phyloP scores from a whole-genome alignment of 495 filamentous ascomycete genomes.

The Rostrohypoxylon terebratum region DNA sequence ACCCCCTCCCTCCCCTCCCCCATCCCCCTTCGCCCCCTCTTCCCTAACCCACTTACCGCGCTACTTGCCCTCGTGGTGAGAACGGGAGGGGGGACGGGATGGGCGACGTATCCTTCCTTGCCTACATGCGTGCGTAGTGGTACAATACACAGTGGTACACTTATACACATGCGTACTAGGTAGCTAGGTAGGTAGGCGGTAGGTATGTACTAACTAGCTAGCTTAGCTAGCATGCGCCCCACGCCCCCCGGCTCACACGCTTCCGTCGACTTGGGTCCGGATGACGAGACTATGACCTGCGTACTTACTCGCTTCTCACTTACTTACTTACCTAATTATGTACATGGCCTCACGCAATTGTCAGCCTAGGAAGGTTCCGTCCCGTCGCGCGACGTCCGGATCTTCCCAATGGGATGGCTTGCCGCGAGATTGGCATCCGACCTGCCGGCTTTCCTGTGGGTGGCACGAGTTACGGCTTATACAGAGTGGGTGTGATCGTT shows the following conservation, averaged over 20 bases:
- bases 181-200: background rate
- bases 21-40: no score
- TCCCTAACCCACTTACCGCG: background rate
- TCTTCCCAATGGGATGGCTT: constrained; percentile 31
- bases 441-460: background rate
- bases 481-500: background rate
- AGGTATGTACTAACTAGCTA: background rate
- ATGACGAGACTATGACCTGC: constrained; percentile 1
- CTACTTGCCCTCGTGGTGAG: background rate
- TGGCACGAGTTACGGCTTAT: constrained; percentile 5
- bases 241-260: constrained; percentile 2
- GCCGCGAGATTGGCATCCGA: constrained; percentile 5
- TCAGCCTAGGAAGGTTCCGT: background rate
- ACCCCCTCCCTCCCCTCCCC: constrained; percentile 16
- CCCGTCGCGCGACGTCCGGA: background rate
- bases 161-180: no score
- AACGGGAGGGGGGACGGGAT: constrained; percentile 11
- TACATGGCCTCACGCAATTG: background rate
- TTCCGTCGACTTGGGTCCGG: background rate
- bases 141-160: background rate
- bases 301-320: background rate
- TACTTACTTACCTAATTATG: background rate
- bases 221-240: background rate
- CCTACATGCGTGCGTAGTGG: background rate
- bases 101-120: background rate